Percentiles rank a stretch among this genome's conserved stretches.
Conservation (phyloP, 1,139 yeast genomes). For the Kodamaea sp. region DNA sequence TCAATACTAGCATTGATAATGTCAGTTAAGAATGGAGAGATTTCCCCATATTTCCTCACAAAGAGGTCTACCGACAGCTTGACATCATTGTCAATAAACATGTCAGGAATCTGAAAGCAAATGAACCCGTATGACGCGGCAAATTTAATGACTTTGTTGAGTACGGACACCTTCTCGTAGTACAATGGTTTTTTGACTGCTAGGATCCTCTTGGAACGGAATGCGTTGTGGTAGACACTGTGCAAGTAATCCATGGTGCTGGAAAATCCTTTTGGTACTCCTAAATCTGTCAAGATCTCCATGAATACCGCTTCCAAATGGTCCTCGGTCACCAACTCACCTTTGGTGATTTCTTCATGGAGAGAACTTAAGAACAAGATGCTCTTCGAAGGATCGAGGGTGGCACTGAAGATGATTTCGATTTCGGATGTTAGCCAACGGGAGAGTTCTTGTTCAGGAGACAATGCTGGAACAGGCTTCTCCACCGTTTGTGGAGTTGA, state of each 20-base stretch:
- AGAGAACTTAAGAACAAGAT: conserved; percentile 16
- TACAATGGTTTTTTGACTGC: conserved; percentile 42
- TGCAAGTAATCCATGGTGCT: conserved; percentile 50
- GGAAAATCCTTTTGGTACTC: conserved; percentile 31
- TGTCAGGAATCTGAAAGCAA: conserved; percentile 67
- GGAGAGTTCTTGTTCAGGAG: conserved; percentile 24
- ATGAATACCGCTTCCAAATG: conserved; percentile 52
- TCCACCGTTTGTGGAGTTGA: too few species aligned
- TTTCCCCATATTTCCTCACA: conserved; percentile 30
- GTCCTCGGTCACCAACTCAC: conserved; percentile 24
- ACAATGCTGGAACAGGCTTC: too few species aligned
- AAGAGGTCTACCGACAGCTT: conserved; percentile 28
- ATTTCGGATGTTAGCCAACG: conserved; percentile 34
- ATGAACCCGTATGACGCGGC: conserved; percentile 69
- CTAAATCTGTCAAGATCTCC: conserved; percentile 56
- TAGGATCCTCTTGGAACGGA: conserved; percentile 39
- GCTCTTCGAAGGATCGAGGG: conserved; percentile 20
- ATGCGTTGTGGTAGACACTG: conserved; percentile 43
- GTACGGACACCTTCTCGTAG: conserved; percentile 37
- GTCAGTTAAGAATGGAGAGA: conserved; percentile 58
- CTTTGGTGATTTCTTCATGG: conserved; percentile 35
- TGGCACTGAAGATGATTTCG: conserved; percentile 42
- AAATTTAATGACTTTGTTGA: conserved; percentile 54
- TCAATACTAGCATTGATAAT: conserved; percentile 60
- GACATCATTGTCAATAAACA: conserved; percentile 51